phyloP scores from a whole-genome alignment of 495 filamentous ascomycete genomes.

The Penicillium coffeae region DNA sequence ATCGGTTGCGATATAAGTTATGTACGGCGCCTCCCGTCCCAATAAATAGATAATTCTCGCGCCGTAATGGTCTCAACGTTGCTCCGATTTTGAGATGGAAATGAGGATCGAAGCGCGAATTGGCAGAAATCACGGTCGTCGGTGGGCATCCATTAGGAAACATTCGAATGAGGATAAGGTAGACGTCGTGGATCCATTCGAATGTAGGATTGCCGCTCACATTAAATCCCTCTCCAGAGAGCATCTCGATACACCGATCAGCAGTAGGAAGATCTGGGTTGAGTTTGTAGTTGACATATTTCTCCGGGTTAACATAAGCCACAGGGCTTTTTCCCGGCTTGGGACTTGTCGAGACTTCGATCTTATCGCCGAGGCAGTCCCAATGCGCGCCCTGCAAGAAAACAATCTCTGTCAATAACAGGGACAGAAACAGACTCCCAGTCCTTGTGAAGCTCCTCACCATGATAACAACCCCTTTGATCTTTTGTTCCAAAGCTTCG shows the following conservation, averaged over 20 bases:
- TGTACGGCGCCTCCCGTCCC: conserved; percentile 61
- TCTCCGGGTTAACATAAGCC: conserved; percentile 54
- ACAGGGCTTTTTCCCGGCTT: conserved; percentile 53
- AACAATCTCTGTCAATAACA: background rate
- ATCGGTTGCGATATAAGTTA: conserved; percentile 60
- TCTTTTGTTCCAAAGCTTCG: conserved; percentile 49
- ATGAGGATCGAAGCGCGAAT: conserved; percentile 58
- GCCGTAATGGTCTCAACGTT: conserved; percentile 47
- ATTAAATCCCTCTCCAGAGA: conserved; percentile 47
- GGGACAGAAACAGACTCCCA: too few species aligned
- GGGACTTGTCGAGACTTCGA: conserved; percentile 55
- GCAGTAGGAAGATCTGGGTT: conserved; percentile 50
- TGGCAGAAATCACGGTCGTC: conserved; percentile 54
- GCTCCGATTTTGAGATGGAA: conserved; percentile 54
- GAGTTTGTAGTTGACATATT: conserved; percentile 54
- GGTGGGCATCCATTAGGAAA: conserved; percentile 55
- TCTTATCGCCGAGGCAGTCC: conserved; percentile 44
- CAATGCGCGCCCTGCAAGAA: conserved; percentile 66
- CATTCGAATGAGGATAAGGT: conserved; percentile 60
- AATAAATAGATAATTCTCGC: conserved; percentile 50
- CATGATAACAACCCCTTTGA: conserved; percentile 62
- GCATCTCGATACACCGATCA: conserved; percentile 40
- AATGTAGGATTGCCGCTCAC: conserved; percentile 45
- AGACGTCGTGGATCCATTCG: conserved; percentile 65
- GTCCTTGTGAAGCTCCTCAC: conserved; percentile 23